Conservation (phyloP, 805 yeast genomes). For the Millerozyma miso region DNA sequence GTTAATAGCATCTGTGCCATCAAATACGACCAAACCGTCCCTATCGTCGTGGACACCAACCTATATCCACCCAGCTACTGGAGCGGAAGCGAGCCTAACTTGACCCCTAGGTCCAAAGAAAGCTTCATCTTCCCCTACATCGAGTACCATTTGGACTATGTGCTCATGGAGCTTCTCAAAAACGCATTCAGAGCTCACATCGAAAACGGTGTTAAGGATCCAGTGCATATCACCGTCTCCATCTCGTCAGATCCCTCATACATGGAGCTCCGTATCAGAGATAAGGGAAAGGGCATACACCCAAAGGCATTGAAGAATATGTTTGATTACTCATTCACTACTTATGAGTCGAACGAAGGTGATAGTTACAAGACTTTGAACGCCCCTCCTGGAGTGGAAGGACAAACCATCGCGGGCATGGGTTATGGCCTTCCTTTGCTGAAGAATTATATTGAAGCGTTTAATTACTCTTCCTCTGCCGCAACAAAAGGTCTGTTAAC, state of each 20-base stretch:
- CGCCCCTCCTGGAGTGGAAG: constrained; percentile 68
- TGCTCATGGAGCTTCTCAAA: constrained; percentile 80
- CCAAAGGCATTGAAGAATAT: constrained; percentile 61
- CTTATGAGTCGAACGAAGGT: constrained; percentile 60
- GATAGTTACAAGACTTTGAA: constrained; percentile 60
- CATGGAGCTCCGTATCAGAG: constrained; percentile 73
- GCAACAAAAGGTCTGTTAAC: constrained; percentile 36
- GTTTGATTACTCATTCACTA: constrained; percentile 83
- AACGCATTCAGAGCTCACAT: constrained; percentile 86
- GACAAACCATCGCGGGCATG: constrained; percentile 82
- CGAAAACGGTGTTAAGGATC: constrained; percentile 49
- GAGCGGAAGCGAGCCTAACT: constrained; percentile 23
- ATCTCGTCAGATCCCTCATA: constrained; percentile 31
- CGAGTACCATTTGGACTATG: constrained; percentile 83
- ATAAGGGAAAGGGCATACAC: constrained; percentile 85
- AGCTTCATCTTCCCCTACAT: constrained; percentile 73
- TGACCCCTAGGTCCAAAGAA: constrained; percentile 31
- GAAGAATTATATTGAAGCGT: constrained; percentile 40
- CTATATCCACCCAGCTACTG: constrained; percentile 25
- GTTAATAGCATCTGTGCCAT: constrained; percentile 81
- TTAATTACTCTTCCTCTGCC: constrained; percentile 27
- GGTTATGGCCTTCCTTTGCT: constrained; percentile 93
- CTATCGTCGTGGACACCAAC: constrained; percentile 49
- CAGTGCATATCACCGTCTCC: constrained; percentile 37
- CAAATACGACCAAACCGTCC: constrained; percentile 76